Evolutionary conservation across 73 alveolate species (phyloP).

Genomic region (Tetrahymena thermophila): DNA sequence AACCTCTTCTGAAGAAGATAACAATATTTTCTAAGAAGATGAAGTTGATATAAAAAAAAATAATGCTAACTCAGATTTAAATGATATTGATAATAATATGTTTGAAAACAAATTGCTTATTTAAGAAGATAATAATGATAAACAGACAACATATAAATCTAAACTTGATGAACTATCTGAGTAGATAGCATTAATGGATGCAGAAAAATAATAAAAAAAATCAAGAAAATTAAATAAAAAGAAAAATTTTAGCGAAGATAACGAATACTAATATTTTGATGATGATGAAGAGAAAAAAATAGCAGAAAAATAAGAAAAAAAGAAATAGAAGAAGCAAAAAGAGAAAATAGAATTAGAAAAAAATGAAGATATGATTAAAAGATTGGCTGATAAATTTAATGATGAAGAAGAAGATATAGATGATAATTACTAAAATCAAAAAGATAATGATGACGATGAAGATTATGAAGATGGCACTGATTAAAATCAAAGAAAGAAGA

Average conservation of each 20-base stretch:
- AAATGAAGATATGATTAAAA: not conserved
- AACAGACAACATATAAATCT: not conserved
- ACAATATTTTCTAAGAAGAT: not conserved
- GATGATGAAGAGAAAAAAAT: not conserved
- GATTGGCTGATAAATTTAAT: not conserved
- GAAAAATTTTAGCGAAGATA: not conserved
- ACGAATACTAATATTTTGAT: not conserved
- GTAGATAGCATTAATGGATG: not conserved
- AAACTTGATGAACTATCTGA: not conserved
- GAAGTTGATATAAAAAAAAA: not conserved
- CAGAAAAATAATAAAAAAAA: not conserved
- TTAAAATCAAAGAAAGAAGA: not conserved
- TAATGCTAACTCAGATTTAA: not conserved
- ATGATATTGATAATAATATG: not conserved
- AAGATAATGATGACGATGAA: not conserved
- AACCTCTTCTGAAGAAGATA: not conserved
- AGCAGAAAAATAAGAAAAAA: not conserved
- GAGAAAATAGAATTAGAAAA: not conserved
- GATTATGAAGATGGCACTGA: not conserved
- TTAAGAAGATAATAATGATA: not conserved
- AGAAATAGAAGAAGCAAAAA: not conserved
- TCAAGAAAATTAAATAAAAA: not conserved
- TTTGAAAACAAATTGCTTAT: not conserved
- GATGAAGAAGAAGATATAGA: not conserved
- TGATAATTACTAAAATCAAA: not conserved